phyloP scores from a whole-genome alignment of 768 basidiomycete genomes.

The Pleurotus ostreatus region DNA sequence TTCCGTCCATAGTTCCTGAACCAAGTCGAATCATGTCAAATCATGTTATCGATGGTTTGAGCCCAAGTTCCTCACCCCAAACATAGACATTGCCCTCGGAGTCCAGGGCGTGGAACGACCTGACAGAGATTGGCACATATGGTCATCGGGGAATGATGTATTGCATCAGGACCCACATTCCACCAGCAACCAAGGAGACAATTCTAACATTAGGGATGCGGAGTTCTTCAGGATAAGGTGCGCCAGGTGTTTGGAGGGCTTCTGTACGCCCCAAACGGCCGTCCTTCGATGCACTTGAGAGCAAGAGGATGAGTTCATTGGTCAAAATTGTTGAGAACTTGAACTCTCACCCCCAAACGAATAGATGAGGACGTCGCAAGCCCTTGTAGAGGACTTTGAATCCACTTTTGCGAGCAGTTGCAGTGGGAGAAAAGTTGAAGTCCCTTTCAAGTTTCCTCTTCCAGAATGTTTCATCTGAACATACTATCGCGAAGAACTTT shows the following conservation, averaged over 20 bases:
- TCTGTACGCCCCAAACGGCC: constrained; percentile 58
- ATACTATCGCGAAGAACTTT: constrained; percentile 54
- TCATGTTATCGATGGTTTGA: constrained; percentile 1
- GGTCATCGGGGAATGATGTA: background rate
- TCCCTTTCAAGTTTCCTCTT: constrained; percentile 62
- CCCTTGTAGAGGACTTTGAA: constrained; percentile 81
- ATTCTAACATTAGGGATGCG: constrained; percentile 57
- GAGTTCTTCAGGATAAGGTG: constrained; percentile 66
- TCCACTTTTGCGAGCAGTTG: constrained; percentile 70
- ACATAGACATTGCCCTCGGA: constrained; percentile 66
- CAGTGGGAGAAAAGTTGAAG: constrained; percentile 72
- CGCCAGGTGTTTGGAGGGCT: constrained; percentile 31
- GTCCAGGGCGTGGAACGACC: constrained; percentile 87
- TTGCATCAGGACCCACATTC: constrained; percentile 53
- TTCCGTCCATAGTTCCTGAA: constrained; percentile 60
- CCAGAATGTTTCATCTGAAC: constrained; percentile 79
- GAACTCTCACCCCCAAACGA: constrained; percentile 46
- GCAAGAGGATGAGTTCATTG: background rate
- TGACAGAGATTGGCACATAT: constrained; percentile 21
- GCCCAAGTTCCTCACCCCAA: constrained; percentile 58
- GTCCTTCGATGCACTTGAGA: constrained; percentile 50
- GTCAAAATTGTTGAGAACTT: background rate
- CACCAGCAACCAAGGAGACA: constrained; percentile 73
- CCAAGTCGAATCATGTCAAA: constrained; percentile 6
- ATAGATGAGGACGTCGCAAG: constrained; percentile 51